phyloP scores from a whole-genome alignment of 805 yeast genomes.

The Maudiozyma saulgeensis region DNA sequence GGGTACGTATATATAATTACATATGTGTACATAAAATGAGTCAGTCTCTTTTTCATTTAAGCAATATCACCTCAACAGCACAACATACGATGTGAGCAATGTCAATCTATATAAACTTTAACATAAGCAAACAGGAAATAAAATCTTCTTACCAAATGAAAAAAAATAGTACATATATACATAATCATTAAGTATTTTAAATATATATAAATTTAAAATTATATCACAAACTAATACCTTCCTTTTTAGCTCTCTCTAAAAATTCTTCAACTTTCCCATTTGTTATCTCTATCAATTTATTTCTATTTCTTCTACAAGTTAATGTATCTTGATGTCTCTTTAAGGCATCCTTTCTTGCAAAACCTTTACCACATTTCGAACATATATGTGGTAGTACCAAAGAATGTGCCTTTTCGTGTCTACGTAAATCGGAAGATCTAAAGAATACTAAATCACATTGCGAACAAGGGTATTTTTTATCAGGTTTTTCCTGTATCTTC shows the following conservation, averaged over 20 bases:
- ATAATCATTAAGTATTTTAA: not conserved
- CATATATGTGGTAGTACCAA: conserved; percentile 66
- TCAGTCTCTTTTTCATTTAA: not conserved
- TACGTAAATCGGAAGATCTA: conserved; percentile 57
- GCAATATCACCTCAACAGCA: not conserved
- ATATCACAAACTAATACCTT: conserved; percentile 19
- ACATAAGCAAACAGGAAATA: too few species aligned
- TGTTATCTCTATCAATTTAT: conserved; percentile 34
- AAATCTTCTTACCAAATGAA: too few species aligned
- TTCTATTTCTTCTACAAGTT: conserved; percentile 66
- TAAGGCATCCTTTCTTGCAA: conserved; percentile 75
- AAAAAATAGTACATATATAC: not conserved
- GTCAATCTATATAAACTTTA: too few species aligned
- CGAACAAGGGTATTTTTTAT: conserved; percentile 43
- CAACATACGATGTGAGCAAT: too few species aligned
- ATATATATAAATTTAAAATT: not conserved
- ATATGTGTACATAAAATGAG: too few species aligned
- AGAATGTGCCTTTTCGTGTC: conserved; percentile 69
- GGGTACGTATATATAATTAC: too few species aligned
- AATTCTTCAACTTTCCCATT: conserved; percentile 32
- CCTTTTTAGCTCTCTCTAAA: conserved; percentile 21
- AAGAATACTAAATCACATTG: conserved; percentile 57
- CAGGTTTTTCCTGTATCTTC: not conserved
- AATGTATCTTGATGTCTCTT: conserved; percentile 67
- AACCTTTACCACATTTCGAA: conserved; percentile 68